Base-by-base conservation (phyloP, 192 early-diverging fungal genomes). In the Entomortierella parvispora region DNA sequence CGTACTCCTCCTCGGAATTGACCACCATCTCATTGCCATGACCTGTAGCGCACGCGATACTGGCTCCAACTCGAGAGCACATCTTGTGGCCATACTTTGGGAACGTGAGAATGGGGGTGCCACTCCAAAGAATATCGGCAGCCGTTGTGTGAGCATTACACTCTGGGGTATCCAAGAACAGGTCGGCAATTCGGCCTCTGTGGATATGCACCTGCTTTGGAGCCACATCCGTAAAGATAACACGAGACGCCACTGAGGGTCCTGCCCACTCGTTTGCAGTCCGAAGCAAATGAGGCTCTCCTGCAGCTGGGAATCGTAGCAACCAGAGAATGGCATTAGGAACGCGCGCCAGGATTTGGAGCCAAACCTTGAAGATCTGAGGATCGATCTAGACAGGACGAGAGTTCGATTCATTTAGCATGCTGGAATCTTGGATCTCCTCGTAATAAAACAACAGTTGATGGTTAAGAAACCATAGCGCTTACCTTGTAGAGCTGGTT, bases 111-210 rank as follows among this genome's bases (percentile, higher is more conserved):
- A 98, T 89, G 9, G 96, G 96, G 6, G 96, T 98, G 12, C 95
- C 96, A 33, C 89, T 91, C 94, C 94, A 98, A 48, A 98, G 81
- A 51, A 96, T 97, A 80, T 98, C 96, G 0, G 93, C 94, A 0
- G 96, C 95, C 6, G 96, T 98, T 2, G 96, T 98, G 54, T 98
- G 96, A 0, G 95, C 96, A 78, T 98, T 98, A 79, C 95, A 96
- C 74, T 96, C 94, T n/a, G 95, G 91, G 23, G 95, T 97, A 77
- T 98, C 96, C 52, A 98, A 82, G 62, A 98, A 96, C 32, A 96
- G 62, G 63, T 98, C 96, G 0, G 95, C 95, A 14, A 97, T 88
- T 20, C 95, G 91, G 28, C 95, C 94, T 34, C 96, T 94, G 65
- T 94, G 90, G 58, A 98, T 94, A 66, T 98, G 96, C 49, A 95